Percentiles rank a stretch among this genome's conserved stretches.
phyloP scores from a whole-genome alignment of 1,284 basidiomycete genomes.

The Cryptococcus deneoformans region DNA sequence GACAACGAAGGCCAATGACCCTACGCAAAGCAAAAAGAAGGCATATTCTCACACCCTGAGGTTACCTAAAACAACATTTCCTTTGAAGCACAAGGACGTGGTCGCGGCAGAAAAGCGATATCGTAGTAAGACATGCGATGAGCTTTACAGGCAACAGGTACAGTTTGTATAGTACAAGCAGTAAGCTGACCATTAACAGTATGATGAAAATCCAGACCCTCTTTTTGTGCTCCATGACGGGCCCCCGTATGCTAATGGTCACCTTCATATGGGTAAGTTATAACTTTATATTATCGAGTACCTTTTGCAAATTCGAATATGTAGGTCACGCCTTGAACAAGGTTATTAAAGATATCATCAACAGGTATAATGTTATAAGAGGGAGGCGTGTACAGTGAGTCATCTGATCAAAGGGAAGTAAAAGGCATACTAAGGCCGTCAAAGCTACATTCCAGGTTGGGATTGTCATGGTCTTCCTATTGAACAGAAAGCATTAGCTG shows the following conservation, averaged over 20 bases:
- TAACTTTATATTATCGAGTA: neutral
- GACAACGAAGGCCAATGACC: neutral
- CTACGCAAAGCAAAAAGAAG: constrained; percentile 30
- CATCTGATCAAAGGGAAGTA: neutral
- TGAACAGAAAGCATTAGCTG: constrained; percentile 83
- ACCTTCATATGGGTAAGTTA: constrained; percentile 83
- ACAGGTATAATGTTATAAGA: constrained; percentile 77
- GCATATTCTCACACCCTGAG: constrained; percentile 67
- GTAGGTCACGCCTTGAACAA: constrained; percentile 96
- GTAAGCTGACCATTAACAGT: constrained; percentile 51
- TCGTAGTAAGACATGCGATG: constrained; percentile 64
- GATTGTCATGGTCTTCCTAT: constrained; percentile 99
- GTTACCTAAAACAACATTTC: constrained; percentile 80
- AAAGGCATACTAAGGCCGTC: neutral
- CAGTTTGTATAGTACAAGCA: neutral
- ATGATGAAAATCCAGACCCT: constrained; percentile 61
- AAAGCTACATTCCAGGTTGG: constrained; percentile 92
- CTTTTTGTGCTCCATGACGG: constrained; percentile 92
- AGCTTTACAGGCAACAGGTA: constrained; percentile 89
- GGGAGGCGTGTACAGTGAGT: constrained; percentile 79
- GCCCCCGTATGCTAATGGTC: constrained; percentile 96
- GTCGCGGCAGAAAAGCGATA: constrained; percentile 61
- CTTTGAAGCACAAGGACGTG: constrained; percentile 68
- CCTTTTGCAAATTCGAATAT: neutral
- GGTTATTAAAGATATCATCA: constrained; percentile 94